Conservation (phyloP, 2,329 filamentous ascomycete species). For the Alternaria sp. region DNA sequence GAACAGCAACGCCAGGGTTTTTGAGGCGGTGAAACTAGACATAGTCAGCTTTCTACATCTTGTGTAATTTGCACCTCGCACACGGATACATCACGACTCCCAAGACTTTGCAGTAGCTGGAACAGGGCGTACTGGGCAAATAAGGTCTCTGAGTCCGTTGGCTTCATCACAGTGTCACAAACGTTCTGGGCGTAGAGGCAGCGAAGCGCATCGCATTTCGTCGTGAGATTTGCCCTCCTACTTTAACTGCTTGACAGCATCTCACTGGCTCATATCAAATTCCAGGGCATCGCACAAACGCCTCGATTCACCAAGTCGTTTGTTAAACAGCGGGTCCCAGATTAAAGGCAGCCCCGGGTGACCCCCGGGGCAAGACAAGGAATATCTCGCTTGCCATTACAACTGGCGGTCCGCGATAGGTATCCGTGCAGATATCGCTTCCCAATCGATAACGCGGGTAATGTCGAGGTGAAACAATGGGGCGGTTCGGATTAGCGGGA, state of each 20-base stretch:
- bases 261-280: constrained; percentile 9
- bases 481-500: constrained; percentile 21
- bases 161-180: constrained; percentile 2
- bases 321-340: constrained; percentile 3
- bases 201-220: not conserved
- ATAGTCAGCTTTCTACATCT: not conserved
- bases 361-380: constrained; percentile 18
- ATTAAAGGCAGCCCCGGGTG: constrained; percentile 1
- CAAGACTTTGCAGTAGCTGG: not conserved
- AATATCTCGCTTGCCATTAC: constrained; percentile 22
- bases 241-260: not conserved
- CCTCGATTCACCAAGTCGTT: not conserved
- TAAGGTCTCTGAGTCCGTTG: not conserved
- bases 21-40: not conserved
- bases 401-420: constrained; percentile 26
- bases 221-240: constrained; percentile 4
- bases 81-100: not conserved
- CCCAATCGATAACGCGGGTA: constrained; percentile 32
- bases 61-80: not conserved
- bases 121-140: not conserved
- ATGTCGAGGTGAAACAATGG: constrained; percentile 32
- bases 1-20: not conserved
- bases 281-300: constrained; percentile 4
- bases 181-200: not conserved
- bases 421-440: constrained; percentile 23